Evolutionary conservation across 345 rosid species (phyloP), one percentile per base, ranked within the genome.

Genomic region (Mallotus nudiflorus): DNA sequence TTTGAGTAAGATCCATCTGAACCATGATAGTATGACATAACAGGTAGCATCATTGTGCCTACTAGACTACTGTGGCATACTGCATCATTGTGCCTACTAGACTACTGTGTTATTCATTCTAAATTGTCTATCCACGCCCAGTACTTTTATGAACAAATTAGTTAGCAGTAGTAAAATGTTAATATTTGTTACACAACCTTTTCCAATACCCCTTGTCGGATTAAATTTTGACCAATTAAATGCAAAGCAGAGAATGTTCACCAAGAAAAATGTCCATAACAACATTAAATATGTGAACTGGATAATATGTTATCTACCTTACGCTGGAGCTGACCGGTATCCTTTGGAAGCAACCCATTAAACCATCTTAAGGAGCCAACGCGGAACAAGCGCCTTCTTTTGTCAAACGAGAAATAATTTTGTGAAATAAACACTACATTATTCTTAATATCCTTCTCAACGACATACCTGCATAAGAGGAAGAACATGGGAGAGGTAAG

Each of bases 351-450:
- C 65, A 73, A 64, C 62, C 90, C 95, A 77, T 72, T 76, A 55
- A 88, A 81, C 97, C 92, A 94, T 71, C 82, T 90, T 77, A 94
- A 80, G 52, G 97, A 87, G 74, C 96, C 91, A 75, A 88, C 93
- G 70, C 85, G 83, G 74, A 94, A 91, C 31, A 78, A 66, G 19
- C 91, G 89, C 83, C 96, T 91, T 75, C 88, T 85, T 84, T 94
- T 94, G 81, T 91, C 97, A 3, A 86, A 71, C 20, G 97, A 90
- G 70, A 84, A 94, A 69, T 94, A 94, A 79, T 91, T 84, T 84
- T 95, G 85, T 15, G 98, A 94, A 37, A 85, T 97, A 67, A 91
- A 94, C 59, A 94, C 92, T 31, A 85, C 95, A 71, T 91, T 91
- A 82, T 88, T 84, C 56, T 78, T 80, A 22, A 85, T 76, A 77